These are phyloP conservation scores for Senna tora DNA, from an alignment of 306 rosid species.

Conservation along the genomic window DNA sequence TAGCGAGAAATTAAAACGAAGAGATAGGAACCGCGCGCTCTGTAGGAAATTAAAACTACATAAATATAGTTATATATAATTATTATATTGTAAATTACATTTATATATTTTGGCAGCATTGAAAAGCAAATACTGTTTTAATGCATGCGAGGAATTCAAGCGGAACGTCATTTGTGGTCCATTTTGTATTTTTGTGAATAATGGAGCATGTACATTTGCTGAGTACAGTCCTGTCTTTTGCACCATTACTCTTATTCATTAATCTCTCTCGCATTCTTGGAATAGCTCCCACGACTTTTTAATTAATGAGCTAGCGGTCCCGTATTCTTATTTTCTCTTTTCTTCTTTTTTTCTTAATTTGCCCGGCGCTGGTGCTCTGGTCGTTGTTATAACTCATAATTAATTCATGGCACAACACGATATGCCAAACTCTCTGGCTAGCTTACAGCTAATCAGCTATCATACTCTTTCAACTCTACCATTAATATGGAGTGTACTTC, in stretches of 20 bases:
- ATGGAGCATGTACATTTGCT: slow-evolving; percentile 28
- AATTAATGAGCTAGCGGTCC: neutral
- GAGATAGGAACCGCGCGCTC: too few relatives aligned
- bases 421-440: neutral
- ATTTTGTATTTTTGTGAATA: slow-evolving; percentile 1
- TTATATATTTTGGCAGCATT: neutral
- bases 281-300: neutral
- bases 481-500: too few relatives aligned
- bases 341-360: neutral
- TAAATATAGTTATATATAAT: too few relatives aligned
- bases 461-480: neutral
- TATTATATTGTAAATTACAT: too few relatives aligned
- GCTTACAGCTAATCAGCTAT: neutral
- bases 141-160: neutral
- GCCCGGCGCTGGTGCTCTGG: neutral
- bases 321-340: neutral
- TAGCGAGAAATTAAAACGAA: too few relatives aligned
- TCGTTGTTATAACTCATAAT: slow-evolving; percentile 3
- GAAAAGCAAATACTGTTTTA: neutral
- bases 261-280: slow-evolving; percentile 4
- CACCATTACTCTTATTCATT: slow-evolving; percentile 19
- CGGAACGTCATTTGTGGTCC: slow-evolving; percentile 38
- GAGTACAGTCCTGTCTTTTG: neutral
- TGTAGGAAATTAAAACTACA: too few relatives aligned
- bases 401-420: neutral